A percentile compares a stretch with the other conserved stretches of the same genome.
Conservation (phyloP, 345 rosid genomes). For the Noccaea caerulescens region DNA sequence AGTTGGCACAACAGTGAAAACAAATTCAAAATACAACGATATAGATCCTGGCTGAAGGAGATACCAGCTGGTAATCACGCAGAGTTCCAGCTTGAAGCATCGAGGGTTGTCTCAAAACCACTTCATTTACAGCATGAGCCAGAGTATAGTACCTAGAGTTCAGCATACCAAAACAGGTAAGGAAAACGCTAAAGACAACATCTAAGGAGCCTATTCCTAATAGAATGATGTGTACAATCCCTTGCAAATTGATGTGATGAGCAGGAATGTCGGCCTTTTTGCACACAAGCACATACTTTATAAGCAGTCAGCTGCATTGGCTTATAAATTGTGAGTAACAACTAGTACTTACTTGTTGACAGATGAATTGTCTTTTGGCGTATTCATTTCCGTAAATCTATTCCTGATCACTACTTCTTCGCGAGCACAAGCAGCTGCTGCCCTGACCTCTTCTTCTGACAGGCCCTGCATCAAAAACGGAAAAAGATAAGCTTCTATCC, state of each 20-base stretch:
- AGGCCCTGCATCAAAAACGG: slow-evolving; percentile 68
- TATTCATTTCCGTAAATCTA: slow-evolving; percentile 94
- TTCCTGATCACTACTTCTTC: slow-evolving; percentile 97
- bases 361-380: slow-evolving; percentile 87
- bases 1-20: slow-evolving; percentile 22
- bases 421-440: slow-evolving; percentile 94
- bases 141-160: slow-evolving; percentile 82
- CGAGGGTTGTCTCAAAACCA: slow-evolving; percentile 88
- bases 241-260: too few relatives aligned
- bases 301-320: slow-evolving; percentile 12
- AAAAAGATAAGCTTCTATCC: slow-evolving; percentile 32
- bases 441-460: slow-evolving; percentile 96
- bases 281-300: slow-evolving; percentile 13
- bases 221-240: background rate
- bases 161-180: slow-evolving; percentile 17
- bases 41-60: slow-evolving; percentile 40
- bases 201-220: slow-evolving; percentile 28
- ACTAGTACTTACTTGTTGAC: slow-evolving; percentile 77
- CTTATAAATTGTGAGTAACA: slow-evolving; percentile 8
- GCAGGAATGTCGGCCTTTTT: slow-evolving; percentile 17
- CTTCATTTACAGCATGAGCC: slow-evolving; percentile 98
- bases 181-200: slow-evolving; percentile 28
- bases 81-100: slow-evolving; percentile 93
- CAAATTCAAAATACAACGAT: slow-evolving; percentile 14
- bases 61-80: slow-evolving; percentile 99